Evolutionary conservation across 2,329 filamentous ascomycete genomes (phyloP).

Genomic region (Verticillium nubilum): DNA sequence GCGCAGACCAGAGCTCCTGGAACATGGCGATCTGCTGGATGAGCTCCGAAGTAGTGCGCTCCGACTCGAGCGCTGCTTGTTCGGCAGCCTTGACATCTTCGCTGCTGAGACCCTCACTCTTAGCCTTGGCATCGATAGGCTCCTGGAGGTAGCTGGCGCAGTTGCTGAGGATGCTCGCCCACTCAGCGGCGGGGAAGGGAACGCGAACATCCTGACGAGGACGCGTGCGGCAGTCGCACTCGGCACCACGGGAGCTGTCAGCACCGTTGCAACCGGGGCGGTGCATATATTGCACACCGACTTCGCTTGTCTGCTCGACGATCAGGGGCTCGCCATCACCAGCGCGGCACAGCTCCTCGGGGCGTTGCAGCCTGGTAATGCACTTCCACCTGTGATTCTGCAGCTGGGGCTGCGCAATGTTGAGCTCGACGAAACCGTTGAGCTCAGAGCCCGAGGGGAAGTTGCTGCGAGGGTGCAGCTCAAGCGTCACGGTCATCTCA

Average conservation of each 20-base stretch:
- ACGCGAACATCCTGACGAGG: constrained; percentile 46
- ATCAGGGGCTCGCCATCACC: constrained; percentile 33
- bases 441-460: constrained; percentile 57
- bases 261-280: constrained; percentile 44
- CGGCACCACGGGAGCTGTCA: constrained; percentile 19
- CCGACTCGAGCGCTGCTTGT: constrained; percentile 11
- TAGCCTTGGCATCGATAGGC: constrained; percentile 12
- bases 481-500: constrained; percentile 57
- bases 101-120: constrained; percentile 14
- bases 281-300: constrained; percentile 43
- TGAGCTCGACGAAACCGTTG: constrained; percentile 53
- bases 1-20: constrained; percentile 57
- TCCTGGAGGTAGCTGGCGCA: constrained; percentile 42
- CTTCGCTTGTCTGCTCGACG: constrained; percentile 43
- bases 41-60: constrained; percentile 36
- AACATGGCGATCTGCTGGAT: constrained; percentile 60
- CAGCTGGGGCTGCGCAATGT: constrained; percentile 46
- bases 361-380: constrained; percentile 52
- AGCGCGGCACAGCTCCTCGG: constrained; percentile 44
- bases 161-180: constrained; percentile 53
- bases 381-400: constrained; percentile 57
- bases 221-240: constrained; percentile 46
- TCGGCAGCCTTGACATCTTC: constrained; percentile 16
- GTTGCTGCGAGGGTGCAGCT: constrained; percentile 50
- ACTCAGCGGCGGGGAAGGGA: constrained; percentile 52